phyloP scores from a whole-genome alignment of 129 eudicot species.

The Flaveria brownii region DNA sequence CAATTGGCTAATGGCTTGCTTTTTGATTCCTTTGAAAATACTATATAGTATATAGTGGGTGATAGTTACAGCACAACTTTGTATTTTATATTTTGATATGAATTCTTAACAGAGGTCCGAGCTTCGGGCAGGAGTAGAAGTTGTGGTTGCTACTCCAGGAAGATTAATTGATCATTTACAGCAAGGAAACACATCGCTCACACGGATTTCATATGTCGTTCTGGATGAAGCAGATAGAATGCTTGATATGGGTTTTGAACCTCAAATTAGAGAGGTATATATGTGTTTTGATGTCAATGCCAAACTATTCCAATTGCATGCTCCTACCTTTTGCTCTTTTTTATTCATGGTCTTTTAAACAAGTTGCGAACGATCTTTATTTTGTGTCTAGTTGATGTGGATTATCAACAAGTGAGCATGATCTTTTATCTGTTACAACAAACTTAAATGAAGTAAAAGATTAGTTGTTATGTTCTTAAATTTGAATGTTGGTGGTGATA shows the following conservation, averaged over 20 bases:
- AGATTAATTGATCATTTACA: conserved; percentile 90
- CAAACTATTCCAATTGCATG: conserved; percentile 11
- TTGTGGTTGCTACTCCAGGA: conserved; percentile 93
- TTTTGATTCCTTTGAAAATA: background rate
- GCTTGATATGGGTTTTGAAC: conserved; percentile 97
- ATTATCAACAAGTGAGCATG: background rate
- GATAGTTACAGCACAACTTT: conserved; percentile 3
- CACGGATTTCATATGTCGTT: conserved; percentile 74
- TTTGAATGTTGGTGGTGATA: background rate
- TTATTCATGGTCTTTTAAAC: background rate
- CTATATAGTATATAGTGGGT: background rate
- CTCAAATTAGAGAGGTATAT: conserved; percentile 80
- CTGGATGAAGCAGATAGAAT: conserved; percentile 91
- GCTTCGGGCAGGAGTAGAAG: conserved; percentile 71
- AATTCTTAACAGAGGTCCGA: conserved; percentile 66
- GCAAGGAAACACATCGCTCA: conserved; percentile 81
- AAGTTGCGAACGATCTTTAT: conserved; percentile 1
- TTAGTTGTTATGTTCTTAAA: background rate
- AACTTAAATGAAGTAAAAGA: conserved; percentile 7
- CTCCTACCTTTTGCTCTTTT: background rate
- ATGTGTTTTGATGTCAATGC: conserved; percentile 2
- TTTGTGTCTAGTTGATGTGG: conserved; percentile 18
- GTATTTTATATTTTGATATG: conserved; percentile 19
- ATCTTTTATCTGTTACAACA: background rate
- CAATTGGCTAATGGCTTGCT: background rate